Evolutionary conservation across 257 asterid genomes (phyloP), one percentile per base, ranked within the genome.

Genomic region (Coffea eugenioides): DNA sequence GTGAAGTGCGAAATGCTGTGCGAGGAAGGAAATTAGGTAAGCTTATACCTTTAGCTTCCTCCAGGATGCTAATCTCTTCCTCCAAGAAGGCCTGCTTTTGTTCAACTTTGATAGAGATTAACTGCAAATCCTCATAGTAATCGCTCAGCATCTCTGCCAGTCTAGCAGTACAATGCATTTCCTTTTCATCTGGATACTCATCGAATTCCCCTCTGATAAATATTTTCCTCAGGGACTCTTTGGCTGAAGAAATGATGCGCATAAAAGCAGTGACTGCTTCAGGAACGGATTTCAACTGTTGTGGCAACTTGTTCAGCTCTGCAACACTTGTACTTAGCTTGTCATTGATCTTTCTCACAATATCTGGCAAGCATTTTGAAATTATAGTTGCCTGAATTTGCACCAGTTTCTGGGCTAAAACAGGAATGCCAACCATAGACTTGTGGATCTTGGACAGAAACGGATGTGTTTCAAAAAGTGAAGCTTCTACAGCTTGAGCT

Each of bases 21-120:
- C 67, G 70, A 41, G 80, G 84, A 2, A 81, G 48, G 41, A 81
- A 75, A 43, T 75, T 81, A 0, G 84, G 84, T 54, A 81, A 57
- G 1, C 48, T 39, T 31, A 81, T 74, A 6, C 80, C 83, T 66
- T 80, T 80, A 0, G 83, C 2, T 69, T 80, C 83, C 65, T 75
- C 80, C 59, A 80, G 15, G 0, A 75, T 27, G 31, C 31, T 27
- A 27, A 27, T 27, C 31, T 27, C 2, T 69, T 80, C 83, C 65
- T 75, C 80, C 59, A 80, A 15, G 0, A 75, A 74, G 21, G 11
- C 7, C 0, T 21, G 20, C 70, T 4, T 56, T 0, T 57, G 0
- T 48, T 56, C 62, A 8, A n/a, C 54, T 25, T 56, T 23, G 20
- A 56, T 48, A 23, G 15, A 9, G 0, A 41, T 71, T 31, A 6